Evolutionary conservation across 805 yeast genomes (phyloP), one percentile per base, ranked within the genome.

Genomic region (Candida nanaspora): DNA sequence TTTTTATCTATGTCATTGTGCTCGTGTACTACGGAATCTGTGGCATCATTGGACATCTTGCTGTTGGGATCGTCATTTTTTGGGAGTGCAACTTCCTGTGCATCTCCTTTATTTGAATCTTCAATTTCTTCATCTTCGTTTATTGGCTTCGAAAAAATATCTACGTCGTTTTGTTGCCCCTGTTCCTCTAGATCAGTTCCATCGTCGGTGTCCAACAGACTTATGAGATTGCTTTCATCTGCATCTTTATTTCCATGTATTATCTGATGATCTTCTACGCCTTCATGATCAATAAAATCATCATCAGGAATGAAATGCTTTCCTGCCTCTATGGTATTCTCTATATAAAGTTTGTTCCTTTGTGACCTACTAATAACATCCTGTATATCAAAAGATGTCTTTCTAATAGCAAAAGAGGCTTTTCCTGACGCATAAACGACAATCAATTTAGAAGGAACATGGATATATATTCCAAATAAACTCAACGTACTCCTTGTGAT

Each of bases 401-500:
- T 46, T 32, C 61, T 32, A 3, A 59, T 42, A 2, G 57, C 47
- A 35, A 53, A 53, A 0, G 62, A 55, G n/a, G 42, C 37, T 36
- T 49, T 51, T 18, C 42, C 41, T 4, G 31, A 13, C 30, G 56
- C 52, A 25, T 43, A 33, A 3, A 58, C 57, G 9, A 57, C 32
- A 1, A 56, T 29, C 2, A 55, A 15, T 7, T 47, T 42, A 3
- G 55, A 48, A 5, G 49, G 43, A 5, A 28, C 16, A 33, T 56
- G 59, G 3, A 56, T 21, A 35, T 56, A 56, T 2, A 59, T 37
- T 1, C 62, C 63, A 43, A 52, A 56, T 9, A 56, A 28, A 35
- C 61, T 53, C 20, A 56, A 36, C 8, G 46, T 41, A 3, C 43
- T 45, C 1, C 57, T 46, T 3, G 61, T 48, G 14, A 26, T 26